phyloP scores from a whole-genome alignment of 306 rosid species.

The Trifolium dubium region DNA sequence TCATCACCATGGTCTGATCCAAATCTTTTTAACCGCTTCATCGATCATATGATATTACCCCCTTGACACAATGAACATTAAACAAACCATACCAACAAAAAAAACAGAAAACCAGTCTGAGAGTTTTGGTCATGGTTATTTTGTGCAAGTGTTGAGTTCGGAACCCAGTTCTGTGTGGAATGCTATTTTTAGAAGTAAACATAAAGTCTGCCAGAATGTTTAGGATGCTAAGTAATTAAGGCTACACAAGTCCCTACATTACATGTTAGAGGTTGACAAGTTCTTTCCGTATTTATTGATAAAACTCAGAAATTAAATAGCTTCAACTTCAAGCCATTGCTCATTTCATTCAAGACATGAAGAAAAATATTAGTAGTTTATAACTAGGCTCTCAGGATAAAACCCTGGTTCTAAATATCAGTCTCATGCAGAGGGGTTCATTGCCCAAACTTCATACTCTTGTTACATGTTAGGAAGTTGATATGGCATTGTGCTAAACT shows the following conservation, averaged over 20 bases:
- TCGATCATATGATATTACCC: too few relatives aligned
- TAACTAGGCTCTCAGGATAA: not conserved
- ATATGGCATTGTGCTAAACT: not conserved
- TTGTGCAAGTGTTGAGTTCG: too few relatives aligned
- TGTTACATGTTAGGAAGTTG: not conserved
- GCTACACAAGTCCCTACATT: slow-evolving; percentile 12
- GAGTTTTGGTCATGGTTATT: too few relatives aligned
- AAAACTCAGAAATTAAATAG: not conserved
- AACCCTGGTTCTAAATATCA: not conserved
- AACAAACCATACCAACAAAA: too few relatives aligned
- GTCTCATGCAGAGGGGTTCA: not conserved
- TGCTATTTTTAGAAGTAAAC: too few relatives aligned
- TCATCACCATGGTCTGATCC: not conserved
- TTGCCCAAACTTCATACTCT: not conserved
- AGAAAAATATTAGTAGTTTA: not conserved
- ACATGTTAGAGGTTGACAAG: slow-evolving; percentile 1
- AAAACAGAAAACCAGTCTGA: too few relatives aligned
- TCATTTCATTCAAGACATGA: not conserved
- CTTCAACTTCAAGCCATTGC: slow-evolving; percentile 5
- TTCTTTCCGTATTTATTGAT: not conserved
- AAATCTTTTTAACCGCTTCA: too few relatives aligned
- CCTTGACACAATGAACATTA: too few relatives aligned
- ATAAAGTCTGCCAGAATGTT: not conserved
- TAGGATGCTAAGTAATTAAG: not conserved
- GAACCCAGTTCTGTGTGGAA: too few relatives aligned